Evolutionary conservation across 306 rosid species (phyloP), one percentile per base, ranked within the genome.

Genomic region (Cicer yamashitae): DNA sequence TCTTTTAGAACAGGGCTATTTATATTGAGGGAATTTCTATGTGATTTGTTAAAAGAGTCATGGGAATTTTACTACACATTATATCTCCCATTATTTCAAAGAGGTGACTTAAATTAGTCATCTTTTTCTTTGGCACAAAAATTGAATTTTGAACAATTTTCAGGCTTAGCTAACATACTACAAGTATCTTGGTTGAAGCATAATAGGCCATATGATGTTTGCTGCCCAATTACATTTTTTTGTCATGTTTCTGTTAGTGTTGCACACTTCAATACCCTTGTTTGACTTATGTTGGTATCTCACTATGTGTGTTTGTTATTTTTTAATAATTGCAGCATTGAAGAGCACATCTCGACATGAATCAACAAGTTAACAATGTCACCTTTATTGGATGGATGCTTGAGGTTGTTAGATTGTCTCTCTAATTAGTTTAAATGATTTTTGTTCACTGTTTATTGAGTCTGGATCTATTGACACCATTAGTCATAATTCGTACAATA

Each of bases 281-380:
- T 11, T 12, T n/a, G 50, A 7, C 12, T 46, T 46, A 12, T 46
- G 51, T 46, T 46, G 9, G 14, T 46, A 6, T 10, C 11, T 46
- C 12, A 46, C 11, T 46, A 1, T 46, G 51, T 30, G 51, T 46
- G 51, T 46, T 14, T 11, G 14, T 46, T 4, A 25, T 48, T 13
- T 80, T 77, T 69, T 51, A 38, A 82, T 70, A 11, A 11, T 71
- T 78, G 78, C 93, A 93, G 98, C 93, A 96, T 8, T 78, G 96
- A 78, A 87, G 98, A 86, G 97, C 92, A 34, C 97, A 93, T 83
- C 83, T 93, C 46, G 98, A 93, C 87, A 93, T 91, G 97, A 93
- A 91, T 76, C 93, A 82, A 73, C 97, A 87, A 82, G 97, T 93
- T 79, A 93, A 91, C 84, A 93, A 93, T 51, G 97, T 91, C 74